phyloP scores from a whole-genome alignment of 148 eudicot genomes.

The Vaccinium corymbosum region DNA sequence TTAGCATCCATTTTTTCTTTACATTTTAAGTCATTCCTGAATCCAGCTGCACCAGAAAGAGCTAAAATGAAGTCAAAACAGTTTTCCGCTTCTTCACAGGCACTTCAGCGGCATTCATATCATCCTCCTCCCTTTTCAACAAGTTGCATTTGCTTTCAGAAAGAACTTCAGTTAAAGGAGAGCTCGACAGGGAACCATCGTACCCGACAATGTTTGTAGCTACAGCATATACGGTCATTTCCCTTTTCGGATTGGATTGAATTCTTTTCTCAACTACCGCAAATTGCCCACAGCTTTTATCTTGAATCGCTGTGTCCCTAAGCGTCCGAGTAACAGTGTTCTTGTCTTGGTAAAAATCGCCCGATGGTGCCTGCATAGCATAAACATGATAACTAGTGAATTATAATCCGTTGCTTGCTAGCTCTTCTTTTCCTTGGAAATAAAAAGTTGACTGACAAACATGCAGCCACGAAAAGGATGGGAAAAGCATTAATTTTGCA shows the following conservation, averaged over 20 bases:
- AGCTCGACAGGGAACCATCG: conserved; percentile 9
- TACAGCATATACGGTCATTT: conserved; percentile 29
- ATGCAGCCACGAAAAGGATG: background rate
- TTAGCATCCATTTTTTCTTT: background rate
- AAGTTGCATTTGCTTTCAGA: conserved; percentile 4
- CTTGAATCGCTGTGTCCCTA: conserved; percentile 33
- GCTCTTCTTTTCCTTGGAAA: background rate
- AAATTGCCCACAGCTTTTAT: conserved; percentile 38
- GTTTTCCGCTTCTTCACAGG: conserved; percentile 21
- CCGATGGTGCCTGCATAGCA: conserved; percentile 27
- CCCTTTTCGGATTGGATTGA: conserved; percentile 28
- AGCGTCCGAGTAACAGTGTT: conserved; percentile 35
- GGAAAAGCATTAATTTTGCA: conserved; percentile 1
- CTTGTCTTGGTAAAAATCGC: conserved; percentile 27
- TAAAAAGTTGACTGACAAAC: background rate
- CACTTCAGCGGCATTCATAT: conserved; percentile 6
- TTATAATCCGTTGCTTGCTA: background rate
- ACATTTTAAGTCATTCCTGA: background rate
- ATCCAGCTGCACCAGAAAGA: background rate
- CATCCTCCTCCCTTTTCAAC: conserved; percentile 11
- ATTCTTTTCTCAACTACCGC: conserved; percentile 31
- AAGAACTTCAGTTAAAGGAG: background rate
- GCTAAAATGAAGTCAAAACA: conserved; percentile 4
- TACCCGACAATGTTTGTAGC: conserved; percentile 37
- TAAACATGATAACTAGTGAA: conserved; percentile 3